Evolutionary conservation across 495 filamentous ascomycete genomes (phyloP), one percentile per base, ranked within the genome.

Genomic region (Polyplosphaeria fusca): DNA sequence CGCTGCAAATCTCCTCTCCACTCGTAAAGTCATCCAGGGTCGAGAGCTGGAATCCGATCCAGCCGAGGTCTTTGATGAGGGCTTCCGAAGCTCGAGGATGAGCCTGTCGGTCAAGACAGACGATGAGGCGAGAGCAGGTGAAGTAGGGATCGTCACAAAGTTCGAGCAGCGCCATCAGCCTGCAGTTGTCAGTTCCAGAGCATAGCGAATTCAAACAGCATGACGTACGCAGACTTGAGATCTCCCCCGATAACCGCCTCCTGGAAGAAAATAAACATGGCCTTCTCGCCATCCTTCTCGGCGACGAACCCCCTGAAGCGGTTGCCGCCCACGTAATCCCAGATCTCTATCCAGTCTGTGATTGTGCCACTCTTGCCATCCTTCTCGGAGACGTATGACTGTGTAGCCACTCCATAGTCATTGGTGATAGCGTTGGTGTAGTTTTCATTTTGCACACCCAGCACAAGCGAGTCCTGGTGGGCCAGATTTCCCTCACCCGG

Each of bases 161-260:
- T 74, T 96, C 91, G 63, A 95, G 93, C 49, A 95, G 77, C 45
- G 90, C 89, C 70, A 96, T 89, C 43, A 96, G 76, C 48, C 91
- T 95, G 55, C 39, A 22, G 23, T 47, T 27, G 52, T 63, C 39
- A 55, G 54, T n/a, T n/a, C n/a, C n/a, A n/a, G n/a, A n/a, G n/a
- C n/a, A n/a, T n/a, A n/a, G n/a, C n/a, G n/a, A n/a, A n/a, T n/a
- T n/a, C n/a, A n/a, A n/a, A n/a, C n/a, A n/a, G n/a, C n/a, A n/a
- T 27, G 4, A 78, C 88, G 62, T 84, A 95, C 91, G 87, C 88
- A 71, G 86, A 83, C 74, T 95, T 96, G 51, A 96, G 75, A 69
- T 91, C 87, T 53, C 83, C 79, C 13, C 82, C 82, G 38, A 86
- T 70, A 50, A 86, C 77, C 40, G 75, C 73, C 42, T 79, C 74